phyloP scores from a whole-genome alignment of 192 early-diverging fungal genomes.

The Paraglomus brasilianum region DNA sequence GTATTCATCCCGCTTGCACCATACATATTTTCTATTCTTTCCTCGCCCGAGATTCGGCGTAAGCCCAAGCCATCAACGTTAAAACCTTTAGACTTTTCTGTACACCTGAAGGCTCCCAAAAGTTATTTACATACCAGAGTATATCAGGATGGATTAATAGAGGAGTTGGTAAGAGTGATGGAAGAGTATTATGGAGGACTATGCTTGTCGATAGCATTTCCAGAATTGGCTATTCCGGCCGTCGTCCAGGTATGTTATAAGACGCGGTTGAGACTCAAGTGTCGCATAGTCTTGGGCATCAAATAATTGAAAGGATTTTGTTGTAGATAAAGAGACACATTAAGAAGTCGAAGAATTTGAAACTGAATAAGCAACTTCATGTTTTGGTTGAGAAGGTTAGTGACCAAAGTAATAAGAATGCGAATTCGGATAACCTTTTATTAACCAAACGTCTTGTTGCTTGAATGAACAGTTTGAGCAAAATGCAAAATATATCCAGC shows the following conservation, averaged over 20 bases:
- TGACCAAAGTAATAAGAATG: neutral
- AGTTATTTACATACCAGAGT: constrained; percentile 79
- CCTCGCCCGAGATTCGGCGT: constrained; percentile 69
- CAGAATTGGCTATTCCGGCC: constrained; percentile 87
- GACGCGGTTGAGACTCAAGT: neutral
- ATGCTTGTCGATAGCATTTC: constrained; percentile 85
- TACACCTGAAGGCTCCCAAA: constrained; percentile 77
- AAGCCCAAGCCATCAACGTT: constrained; percentile 75
- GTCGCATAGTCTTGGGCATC: neutral
- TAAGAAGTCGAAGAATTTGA: constrained; percentile 76
- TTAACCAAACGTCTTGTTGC: neutral
- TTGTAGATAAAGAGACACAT: constrained; percentile 71
- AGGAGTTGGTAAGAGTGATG: constrained; percentile 72
- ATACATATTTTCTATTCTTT: constrained; percentile 81
- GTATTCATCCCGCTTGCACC: constrained; percentile 84
- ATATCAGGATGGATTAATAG: constrained; percentile 83
- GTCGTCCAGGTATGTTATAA: constrained; percentile 57
- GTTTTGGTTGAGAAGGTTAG: neutral
- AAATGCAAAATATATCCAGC: constrained; percentile 73
- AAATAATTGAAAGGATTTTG: constrained; percentile 30
- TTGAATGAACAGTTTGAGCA: constrained; percentile 61
- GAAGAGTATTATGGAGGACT: constrained; percentile 74
- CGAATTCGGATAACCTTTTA: neutral
- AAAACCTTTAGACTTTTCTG: constrained; percentile 81
- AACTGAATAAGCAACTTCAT: constrained; percentile 78